Evolutionary conservation across 768 basidiomycete genomes (phyloP), one percentile per base, ranked within the genome.

Genomic region (Boletus rex-veris): DNA sequence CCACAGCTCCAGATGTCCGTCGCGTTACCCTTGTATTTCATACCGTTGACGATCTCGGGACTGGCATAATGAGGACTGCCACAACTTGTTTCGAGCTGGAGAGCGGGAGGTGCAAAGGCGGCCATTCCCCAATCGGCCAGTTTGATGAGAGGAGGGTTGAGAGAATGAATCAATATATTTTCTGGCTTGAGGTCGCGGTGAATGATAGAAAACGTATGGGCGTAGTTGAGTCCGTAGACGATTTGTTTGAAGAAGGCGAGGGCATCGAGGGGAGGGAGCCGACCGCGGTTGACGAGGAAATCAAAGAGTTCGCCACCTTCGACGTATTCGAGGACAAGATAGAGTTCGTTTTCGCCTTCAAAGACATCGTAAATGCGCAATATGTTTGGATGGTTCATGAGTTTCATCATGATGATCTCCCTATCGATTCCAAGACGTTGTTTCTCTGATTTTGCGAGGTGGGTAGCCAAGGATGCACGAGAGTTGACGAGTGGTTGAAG

Each of bases 61-160:
- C 88, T 91, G 5, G 94, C 96, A 58, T 98, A 98, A 71, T 98
- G 95, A 57, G 96, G 96, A 57, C 89, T 92, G 7, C 96, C 96
- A 66, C 96, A 98, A 64, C 90, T 92, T 2, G 96, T 98, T 73
- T 96, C 92, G 26, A 97, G 81, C 59, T 94, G 80, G 40, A 87
- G 79, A 38, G 85, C 81, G 37, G 89, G 90, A 38, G 89, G 88
- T 54, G 93, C 91, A 65, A 97, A 91, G 10, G 95, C 91, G 24
- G 96, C 95, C 96, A 98, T 97, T 19, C 96, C 96, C 84, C 96
- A 98, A 72, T 98, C 96, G 21, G 93, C 95, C 40, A 98, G 90
- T 77, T 98, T 98, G 76, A 98, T 81, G 64, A 92, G 78, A 36
- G 87, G 87, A 30, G 88, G 88, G 36, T 81, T 78, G 51, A 90